These are phyloP conservation scores for Austroboletus festivus DNA, from an alignment of 768 basidiomycete genomes.

Conservation along the genomic window DNA sequence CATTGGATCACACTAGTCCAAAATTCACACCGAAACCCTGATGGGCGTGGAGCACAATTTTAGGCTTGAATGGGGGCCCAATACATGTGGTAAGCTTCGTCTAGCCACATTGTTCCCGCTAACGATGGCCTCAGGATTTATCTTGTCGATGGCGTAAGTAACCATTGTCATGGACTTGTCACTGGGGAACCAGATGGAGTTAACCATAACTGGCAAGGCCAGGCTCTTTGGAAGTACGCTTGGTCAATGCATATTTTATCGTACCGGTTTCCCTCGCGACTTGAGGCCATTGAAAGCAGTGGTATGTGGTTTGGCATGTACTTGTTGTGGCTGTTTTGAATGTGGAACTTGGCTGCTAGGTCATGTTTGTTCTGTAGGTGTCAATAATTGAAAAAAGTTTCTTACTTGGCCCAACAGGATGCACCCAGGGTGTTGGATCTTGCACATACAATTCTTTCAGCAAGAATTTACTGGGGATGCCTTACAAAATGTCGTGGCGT, in stretches of 20 bases:
- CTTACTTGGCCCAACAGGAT: neutral
- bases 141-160: constrained; percentile 3
- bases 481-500: constrained; percentile 2
- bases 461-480: neutral
- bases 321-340: neutral
- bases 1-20: neutral
- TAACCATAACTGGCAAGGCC: neutral
- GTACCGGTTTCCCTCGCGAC: constrained; percentile 7
- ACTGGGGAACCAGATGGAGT: neutral
- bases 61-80: neutral
- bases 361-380: constrained; percentile 2
- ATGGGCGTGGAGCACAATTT: neutral
- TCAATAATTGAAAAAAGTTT: neutral
- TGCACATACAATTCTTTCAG: neutral
- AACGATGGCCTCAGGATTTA: neutral
- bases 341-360: neutral
- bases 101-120: neutral
- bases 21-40: neutral
- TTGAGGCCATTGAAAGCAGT: constrained; percentile 1
- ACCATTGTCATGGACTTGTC: no score
- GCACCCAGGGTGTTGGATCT: neutral
- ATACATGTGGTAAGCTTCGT: constrained; percentile 2
- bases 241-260: constrained; percentile 10
- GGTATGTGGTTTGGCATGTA: neutral
- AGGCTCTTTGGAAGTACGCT: constrained; percentile 14